A percentile compares a stretch with the other conserved stretches of the same genome.
phyloP scores from a whole-genome alignment of 73 alveolate species.

The Tetrahymena thermophila region DNA sequence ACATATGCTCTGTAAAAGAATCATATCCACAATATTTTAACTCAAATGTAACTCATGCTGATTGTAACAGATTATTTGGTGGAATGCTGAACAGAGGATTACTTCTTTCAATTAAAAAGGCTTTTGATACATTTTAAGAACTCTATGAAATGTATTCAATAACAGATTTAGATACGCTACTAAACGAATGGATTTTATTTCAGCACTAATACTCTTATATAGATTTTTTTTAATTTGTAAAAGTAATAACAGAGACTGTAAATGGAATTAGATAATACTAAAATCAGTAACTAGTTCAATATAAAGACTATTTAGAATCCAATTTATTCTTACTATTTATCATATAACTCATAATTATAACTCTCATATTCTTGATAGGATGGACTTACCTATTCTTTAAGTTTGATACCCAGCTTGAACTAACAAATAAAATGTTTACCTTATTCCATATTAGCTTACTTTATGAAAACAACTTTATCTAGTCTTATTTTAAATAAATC shows the following conservation, averaged over 20 bases:
- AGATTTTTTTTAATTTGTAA: neutral
- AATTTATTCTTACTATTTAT: neutral
- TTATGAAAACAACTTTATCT: neutral
- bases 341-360: neutral
- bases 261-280: neutral
- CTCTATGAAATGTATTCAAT: neutral
- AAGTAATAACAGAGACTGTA: neutral
- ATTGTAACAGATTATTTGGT: neutral
- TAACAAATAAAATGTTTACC: neutral
- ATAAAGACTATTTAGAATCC: neutral
- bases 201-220: neutral
- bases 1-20: neutral
- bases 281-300: neutral
- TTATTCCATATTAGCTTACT: neutral
- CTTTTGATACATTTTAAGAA: neutral
- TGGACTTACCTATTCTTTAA: neutral
- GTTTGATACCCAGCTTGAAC: neutral
- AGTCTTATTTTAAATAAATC: neutral
- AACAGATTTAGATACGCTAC: neutral
- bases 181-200: neutral
- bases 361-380: neutral
- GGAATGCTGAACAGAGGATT: neutral
- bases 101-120: neutral
- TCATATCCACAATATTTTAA: neutral
- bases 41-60: neutral